These are phyloP conservation scores for Filobasidium floriforme DNA, from an alignment of 768 basidiomycete genomes.

Conservation along the genomic window DNA sequence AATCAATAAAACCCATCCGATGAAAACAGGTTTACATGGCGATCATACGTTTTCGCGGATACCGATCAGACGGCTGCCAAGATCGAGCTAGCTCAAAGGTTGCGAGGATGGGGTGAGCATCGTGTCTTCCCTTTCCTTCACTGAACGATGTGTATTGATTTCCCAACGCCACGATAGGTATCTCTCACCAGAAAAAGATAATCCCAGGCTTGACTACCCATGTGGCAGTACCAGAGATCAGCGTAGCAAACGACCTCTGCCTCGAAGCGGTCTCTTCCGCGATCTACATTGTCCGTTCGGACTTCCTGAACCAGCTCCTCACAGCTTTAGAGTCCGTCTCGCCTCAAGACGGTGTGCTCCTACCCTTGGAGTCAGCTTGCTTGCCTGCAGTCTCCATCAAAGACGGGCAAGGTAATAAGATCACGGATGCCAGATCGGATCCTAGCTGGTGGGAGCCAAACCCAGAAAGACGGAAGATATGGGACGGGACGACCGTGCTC, in stretches of 20 bases:
- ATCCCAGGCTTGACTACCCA: background rate
- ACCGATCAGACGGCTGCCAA: conserved; percentile 10
- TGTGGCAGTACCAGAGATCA: background rate
- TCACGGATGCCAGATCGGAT: conserved; percentile 5
- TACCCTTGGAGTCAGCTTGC: background rate
- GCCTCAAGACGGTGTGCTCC: background rate
- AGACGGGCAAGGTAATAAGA: background rate
- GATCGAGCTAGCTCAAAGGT: background rate
- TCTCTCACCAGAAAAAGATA: conserved; percentile 4
- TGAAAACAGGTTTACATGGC: conserved; percentile 11
- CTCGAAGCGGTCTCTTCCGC: conserved; percentile 9
- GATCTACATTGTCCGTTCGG: conserved; percentile 7
- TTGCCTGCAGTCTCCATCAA: background rate
- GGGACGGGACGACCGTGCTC: conserved; percentile 16
- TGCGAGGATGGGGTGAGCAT: conserved; percentile 1
- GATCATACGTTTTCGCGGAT: conserved; percentile 11
- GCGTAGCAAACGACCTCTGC: conserved; percentile 1
- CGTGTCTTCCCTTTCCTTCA: background rate
- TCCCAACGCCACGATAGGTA: background rate
- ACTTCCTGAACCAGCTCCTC: conserved; percentile 2
- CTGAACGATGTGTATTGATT: no score
- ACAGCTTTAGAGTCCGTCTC: background rate
- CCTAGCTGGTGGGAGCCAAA: conserved; percentile 11
- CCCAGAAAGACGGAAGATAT: background rate
- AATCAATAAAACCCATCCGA: background rate